Evolutionary conservation across 352 stramenopile genomes (phyloP), one percentile per base, ranked within the genome.

Genomic region (Nothophytophthora sp.): DNA sequence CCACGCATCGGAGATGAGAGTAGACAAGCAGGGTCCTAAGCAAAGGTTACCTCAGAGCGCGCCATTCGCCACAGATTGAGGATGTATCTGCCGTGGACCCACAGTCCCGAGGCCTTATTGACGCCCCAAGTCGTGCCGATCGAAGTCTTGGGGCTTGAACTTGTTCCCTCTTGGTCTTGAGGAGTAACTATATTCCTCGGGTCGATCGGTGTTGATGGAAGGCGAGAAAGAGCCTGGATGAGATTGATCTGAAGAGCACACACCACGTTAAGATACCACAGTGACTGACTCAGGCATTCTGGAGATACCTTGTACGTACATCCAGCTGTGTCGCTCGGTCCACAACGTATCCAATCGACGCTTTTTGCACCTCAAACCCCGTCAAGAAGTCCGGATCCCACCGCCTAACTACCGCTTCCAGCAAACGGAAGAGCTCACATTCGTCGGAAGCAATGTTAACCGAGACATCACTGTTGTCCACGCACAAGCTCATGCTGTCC

Each of bases 1-100:
- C n/a, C n/a, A n/a, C n/a, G n/a, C n/a, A n/a, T n/a, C n/a, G n/a
- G n/a, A n/a, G n/a, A n/a, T n/a, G n/a, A n/a, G n/a, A n/a, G n/a
- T n/a, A n/a, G n/a, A n/a, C n/a, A n/a, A n/a, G n/a, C n/a, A n/a
- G n/a, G n/a, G n/a, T n/a, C 18, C 2, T 16, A 4, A 22, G 24
- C 9, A 43, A 24, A 29, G 4, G 22, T 18, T 59, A 94, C 81
- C 71, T 95, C 85, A 15, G 85, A 95, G 29, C 82, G 72, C 16
- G 81, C 72, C 51, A 92, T 86, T 38, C 90, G 75, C 93, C 93
- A 98, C n/a, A 97, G 52, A 63, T 98, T 98, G 2, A 98, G 55
- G 38, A 98, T 79, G 43, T 93, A 88, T 11, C 93, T 75, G 0
- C 92, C 92, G 33, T 92, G 82, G 29, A 98, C 69, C 86, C 87